A percentile compares a stretch with the other conserved stretches of the same genome.
phyloP scores from a whole-genome alignment of 805 yeast species.

The Diddensiella caesifluorescens region DNA sequence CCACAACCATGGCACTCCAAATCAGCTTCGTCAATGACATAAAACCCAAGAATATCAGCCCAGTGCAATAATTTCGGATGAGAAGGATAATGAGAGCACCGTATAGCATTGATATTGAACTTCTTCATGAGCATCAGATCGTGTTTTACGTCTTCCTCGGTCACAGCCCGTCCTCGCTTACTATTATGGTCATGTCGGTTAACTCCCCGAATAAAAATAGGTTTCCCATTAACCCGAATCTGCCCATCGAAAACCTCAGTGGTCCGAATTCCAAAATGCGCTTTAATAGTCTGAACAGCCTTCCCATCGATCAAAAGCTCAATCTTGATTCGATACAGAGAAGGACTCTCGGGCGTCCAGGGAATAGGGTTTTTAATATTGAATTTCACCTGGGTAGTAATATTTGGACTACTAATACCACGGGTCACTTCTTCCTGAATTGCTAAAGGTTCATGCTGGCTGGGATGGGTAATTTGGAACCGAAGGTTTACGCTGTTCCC shows the following conservation, averaged over 20 bases:
- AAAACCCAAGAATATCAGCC: constrained; percentile 33
- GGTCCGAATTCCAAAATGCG: constrained; percentile 31
- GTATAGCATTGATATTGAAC: constrained; percentile 35
- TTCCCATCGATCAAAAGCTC: constrained; percentile 13
- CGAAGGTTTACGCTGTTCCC: background rate
- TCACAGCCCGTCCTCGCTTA: constrained; percentile 34
- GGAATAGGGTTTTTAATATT: constrained; percentile 20
- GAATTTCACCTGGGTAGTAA: background rate
- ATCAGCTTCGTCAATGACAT: constrained; percentile 37
- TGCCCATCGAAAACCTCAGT: constrained; percentile 29
- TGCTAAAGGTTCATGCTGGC: background rate
- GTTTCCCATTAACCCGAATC: constrained; percentile 31
- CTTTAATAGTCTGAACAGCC: constrained; percentile 18
- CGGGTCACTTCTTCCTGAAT: background rate
- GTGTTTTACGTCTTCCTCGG: constrained; percentile 31
- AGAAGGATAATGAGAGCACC: constrained; percentile 37
- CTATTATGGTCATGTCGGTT: constrained; percentile 38
- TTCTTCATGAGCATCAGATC: constrained; percentile 35
- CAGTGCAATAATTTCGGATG: constrained; percentile 33
- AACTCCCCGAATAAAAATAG: constrained; percentile 32
- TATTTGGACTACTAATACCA: background rate
- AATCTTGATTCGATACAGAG: constrained; percentile 27
- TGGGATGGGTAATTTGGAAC: background rate
- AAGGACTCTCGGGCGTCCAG: constrained; percentile 36
- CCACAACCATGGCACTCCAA: constrained; percentile 36